A percentile compares a stretch with the other conserved stretches of the same genome.
Evolutionary conservation across 192 early-diverging fungal genomes (phyloP).

Genomic region (Gigaspora rosea): DNA sequence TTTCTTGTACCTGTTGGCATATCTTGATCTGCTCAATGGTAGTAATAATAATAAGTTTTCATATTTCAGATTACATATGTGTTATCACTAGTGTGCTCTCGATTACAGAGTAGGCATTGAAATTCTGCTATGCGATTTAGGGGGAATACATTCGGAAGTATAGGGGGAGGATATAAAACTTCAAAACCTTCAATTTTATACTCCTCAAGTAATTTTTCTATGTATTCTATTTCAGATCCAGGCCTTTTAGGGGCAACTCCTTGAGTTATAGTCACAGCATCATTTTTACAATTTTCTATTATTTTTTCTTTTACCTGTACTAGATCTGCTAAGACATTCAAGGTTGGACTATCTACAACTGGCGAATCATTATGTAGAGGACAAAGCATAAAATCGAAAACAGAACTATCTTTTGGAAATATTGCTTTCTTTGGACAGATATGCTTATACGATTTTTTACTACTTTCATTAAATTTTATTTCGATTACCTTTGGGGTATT

Average conservation of each 20-base stretch:
- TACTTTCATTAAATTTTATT: too few species aligned
- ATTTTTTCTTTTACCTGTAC: too few species aligned
- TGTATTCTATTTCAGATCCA: not conserved
- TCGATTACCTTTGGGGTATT: not conserved
- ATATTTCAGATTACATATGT: constrained; percentile 8
- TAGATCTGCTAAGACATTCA: too few species aligned
- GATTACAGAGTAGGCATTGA: not conserved
- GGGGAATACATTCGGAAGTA: not conserved
- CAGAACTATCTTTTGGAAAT: not conserved
- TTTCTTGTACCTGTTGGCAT: not conserved
- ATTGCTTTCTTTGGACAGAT: constrained; percentile 14
- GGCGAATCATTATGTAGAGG: constrained; percentile 1
- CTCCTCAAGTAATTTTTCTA: constrained; percentile 23
- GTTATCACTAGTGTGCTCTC: constrained; percentile 6
- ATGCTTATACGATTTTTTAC: too few species aligned
- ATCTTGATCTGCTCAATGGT: not conserved
- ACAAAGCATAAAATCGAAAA: constrained; percentile 17
- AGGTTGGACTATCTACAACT: constrained; percentile 15
- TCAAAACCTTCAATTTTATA: constrained; percentile 1
- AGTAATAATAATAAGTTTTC: constrained; percentile 5
- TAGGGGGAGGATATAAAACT: constrained; percentile 9
- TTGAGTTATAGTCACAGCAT: not conserved
- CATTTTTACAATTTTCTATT: not conserved
- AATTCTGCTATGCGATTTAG: not conserved
- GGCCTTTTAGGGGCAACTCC: too few species aligned